A percentile compares a stretch with the other conserved stretches of the same genome.
phyloP scores from a whole-genome alignment of 805 yeast species.

The Yarrowia sp. region DNA sequence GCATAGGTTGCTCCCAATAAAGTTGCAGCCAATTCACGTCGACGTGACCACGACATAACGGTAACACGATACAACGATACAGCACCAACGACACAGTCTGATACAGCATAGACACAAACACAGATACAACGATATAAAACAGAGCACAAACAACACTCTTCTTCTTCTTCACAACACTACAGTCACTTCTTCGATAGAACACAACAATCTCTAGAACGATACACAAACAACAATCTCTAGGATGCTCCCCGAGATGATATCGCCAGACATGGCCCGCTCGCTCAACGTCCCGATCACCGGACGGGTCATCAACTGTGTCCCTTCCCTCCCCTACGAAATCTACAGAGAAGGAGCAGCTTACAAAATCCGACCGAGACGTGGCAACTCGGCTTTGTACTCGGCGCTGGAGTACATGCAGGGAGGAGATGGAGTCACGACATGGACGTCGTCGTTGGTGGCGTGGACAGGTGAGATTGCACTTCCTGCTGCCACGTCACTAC shows the following conservation, averaged over 20 bases:
- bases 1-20: slow-evolving; percentile 16
- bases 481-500: slow-evolving; percentile 31
- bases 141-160: neutral
- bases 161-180: too few relatives aligned
- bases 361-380: slow-evolving; percentile 57
- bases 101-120: neutral
- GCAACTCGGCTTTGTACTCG: slow-evolving; percentile 81
- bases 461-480: slow-evolving; percentile 88
- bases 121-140: too few relatives aligned
- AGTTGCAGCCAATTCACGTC: slow-evolving; percentile 1
- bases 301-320: slow-evolving; percentile 63
- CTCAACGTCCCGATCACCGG: slow-evolving; percentile 45
- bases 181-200: too few relatives aligned
- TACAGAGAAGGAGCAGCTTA: slow-evolving; percentile 43
- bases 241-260: slow-evolving; percentile 16
- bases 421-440: slow-evolving; percentile 43
- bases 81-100: neutral
- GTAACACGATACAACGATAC: neutral
- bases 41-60: neutral
- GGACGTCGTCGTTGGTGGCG: slow-evolving; percentile 86
- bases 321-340: slow-evolving; percentile 65
- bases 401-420: slow-evolving; percentile 56
- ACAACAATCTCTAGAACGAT: too few relatives aligned
- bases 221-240: neutral
- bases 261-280: neutral